Percentiles rank a stretch among this genome's conserved stretches.
phyloP scores from a whole-genome alignment of 345 rosid genomes.

The Isatis tinctoria region DNA sequence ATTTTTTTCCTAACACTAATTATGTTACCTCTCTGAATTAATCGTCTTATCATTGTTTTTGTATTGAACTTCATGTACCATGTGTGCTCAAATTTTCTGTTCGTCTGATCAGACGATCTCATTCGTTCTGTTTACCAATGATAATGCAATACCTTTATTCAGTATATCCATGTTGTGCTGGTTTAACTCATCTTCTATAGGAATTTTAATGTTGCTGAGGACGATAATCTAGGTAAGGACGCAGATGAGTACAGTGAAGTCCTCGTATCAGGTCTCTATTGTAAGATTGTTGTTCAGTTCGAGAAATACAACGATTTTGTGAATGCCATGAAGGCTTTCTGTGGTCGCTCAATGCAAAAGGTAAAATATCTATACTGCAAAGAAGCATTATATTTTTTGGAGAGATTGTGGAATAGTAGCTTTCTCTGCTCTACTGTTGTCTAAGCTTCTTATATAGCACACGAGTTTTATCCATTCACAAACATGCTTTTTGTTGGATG shows the following conservation, averaged over 20 bases:
- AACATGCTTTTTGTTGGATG: background rate
- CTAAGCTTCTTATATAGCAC: background rate
- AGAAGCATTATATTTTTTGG: background rate
- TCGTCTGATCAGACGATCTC: background rate
- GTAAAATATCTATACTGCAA: constrained; percentile 31
- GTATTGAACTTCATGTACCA: too few species aligned
- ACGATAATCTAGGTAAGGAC: constrained; percentile 55
- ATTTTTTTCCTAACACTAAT: too few species aligned
- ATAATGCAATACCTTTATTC: background rate
- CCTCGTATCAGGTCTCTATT: constrained; percentile 76
- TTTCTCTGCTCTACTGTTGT: too few species aligned
- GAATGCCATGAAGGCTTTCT: constrained; percentile 69
- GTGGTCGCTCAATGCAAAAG: constrained; percentile 82
- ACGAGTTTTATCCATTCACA: background rate
- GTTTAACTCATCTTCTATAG: constrained; percentile 42
- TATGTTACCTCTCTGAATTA: too few species aligned
- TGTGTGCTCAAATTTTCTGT: background rate
- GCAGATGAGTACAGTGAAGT: constrained; percentile 43
- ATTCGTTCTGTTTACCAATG: constrained; percentile 4
- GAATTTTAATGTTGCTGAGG: constrained; percentile 86
- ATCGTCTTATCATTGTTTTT: too few species aligned
- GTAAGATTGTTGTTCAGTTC: constrained; percentile 88
- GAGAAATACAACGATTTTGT: constrained; percentile 69
- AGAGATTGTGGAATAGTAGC: background rate
- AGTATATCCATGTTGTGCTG: constrained; percentile 14